Conservation (phyloP, 2,329 filamentous ascomycete species). For the Elsinoe necatrix region DNA sequence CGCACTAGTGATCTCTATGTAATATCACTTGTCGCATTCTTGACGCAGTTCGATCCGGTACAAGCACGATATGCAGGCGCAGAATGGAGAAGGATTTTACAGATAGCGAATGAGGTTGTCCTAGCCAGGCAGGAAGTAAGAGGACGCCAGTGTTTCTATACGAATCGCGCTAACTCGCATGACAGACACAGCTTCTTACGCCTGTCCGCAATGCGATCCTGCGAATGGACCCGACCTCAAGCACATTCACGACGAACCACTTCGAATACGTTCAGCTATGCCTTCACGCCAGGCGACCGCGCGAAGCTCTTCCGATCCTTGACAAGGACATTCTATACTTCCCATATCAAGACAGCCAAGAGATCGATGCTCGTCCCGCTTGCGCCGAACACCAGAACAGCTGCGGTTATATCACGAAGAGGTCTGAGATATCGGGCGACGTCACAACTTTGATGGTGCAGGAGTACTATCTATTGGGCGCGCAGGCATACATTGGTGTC, state of each 20-base stretch:
- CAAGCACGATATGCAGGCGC: conserved; percentile 48
- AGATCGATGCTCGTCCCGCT: conserved; percentile 33
- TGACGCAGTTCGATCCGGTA: conserved; percentile 43
- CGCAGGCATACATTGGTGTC: conserved; percentile 39
- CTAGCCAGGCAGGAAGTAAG: conserved; percentile 3
- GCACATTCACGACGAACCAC: conserved; percentile 59
- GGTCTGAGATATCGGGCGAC: conserved; percentile 49
- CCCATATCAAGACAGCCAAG: conserved; percentile 35
- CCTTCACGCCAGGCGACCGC: conserved; percentile 44
- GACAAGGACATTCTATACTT: conserved; percentile 60
- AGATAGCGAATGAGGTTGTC: conserved; percentile 10
- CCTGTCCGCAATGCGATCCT: conserved; percentile 48
- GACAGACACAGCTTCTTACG: conserved; percentile 23
- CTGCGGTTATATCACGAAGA: conserved; percentile 51
- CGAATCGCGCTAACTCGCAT: not conserved
- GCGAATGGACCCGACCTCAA: conserved; percentile 57
- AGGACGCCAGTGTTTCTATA: not conserved
- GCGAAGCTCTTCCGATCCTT: conserved; percentile 52
- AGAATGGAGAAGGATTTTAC: conserved; percentile 39
- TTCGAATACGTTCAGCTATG: conserved; percentile 51
- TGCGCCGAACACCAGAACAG: conserved; percentile 37
- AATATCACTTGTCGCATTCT: conserved; percentile 34
- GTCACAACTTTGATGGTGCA: conserved; percentile 48
- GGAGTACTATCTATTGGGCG: conserved; percentile 45
- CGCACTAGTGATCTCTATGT: conserved; percentile 31